A percentile compares a stretch with the other conserved stretches of the same genome.
phyloP scores from a whole-genome alignment of 1,284 basidiomycete genomes.

The Marasmius tenuissimus region DNA sequence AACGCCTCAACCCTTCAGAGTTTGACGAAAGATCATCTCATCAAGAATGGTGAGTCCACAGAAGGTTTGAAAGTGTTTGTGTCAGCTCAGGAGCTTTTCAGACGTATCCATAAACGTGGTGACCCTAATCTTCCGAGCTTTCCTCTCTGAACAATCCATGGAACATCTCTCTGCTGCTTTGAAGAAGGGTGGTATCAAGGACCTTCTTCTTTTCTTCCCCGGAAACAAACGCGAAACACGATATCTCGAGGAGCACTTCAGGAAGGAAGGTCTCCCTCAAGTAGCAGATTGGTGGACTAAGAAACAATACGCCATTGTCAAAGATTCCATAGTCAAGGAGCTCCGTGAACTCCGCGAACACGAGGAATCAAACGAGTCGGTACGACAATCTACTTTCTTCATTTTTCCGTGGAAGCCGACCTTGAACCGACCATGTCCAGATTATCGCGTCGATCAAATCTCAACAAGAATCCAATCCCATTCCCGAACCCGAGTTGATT shows the following conservation, averaged over 20 bases:
- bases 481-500: slow-evolving; percentile 83
- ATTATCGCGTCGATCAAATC: slow-evolving; percentile 74
- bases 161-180: slow-evolving; percentile 81
- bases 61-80: slow-evolving; percentile 13
- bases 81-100: slow-evolving; percentile 27
- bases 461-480: slow-evolving; percentile 65
- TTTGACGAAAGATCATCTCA: slow-evolving; percentile 90
- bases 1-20: slow-evolving; percentile 76
- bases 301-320: slow-evolving; percentile 76
- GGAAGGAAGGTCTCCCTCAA: slow-evolving; percentile 70
- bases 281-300: slow-evolving; percentile 93
- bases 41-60: slow-evolving; percentile 79
- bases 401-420: slow-evolving; percentile 1
- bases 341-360: slow-evolving; percentile 60
- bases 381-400: slow-evolving; percentile 29
- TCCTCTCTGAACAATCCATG: slow-evolving; percentile 79
- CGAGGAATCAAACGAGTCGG: slow-evolving; percentile 65
- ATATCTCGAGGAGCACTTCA: slow-evolving; percentile 84
- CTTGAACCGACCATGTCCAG: slow-evolving; percentile 35
- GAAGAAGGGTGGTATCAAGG: slow-evolving; percentile 83
- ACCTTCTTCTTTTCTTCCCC: slow-evolving; percentile 88
- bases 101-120: slow-evolving; percentile 79
- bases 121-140: slow-evolving; percentile 79
- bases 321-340: slow-evolving; percentile 64
- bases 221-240: slow-evolving; percentile 74